A percentile compares a stretch with the other conserved stretches of the same genome.
phyloP scores from a whole-genome alignment of 345 rosid genomes.

The Dipteronia sinensis region DNA sequence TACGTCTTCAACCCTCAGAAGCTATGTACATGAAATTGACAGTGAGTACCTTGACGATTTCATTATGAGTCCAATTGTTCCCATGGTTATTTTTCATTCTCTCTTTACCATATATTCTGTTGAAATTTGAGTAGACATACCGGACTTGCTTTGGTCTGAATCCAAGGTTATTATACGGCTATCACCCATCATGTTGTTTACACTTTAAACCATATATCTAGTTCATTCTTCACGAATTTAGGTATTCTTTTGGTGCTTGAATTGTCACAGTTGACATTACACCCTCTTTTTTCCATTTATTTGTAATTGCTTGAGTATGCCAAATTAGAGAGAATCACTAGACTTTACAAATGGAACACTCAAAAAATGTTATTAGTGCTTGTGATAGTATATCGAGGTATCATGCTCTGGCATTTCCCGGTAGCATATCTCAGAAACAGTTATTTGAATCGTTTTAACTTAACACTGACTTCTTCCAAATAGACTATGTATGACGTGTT shows the following conservation, averaged over 20 bases:
- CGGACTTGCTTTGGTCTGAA: not conserved
- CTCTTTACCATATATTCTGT: not conserved
- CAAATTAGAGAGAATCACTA: conserved; percentile 12
- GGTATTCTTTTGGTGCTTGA: not conserved
- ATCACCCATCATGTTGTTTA: not conserved
- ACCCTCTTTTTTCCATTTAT: not conserved
- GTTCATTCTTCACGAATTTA: not conserved
- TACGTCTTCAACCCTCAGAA: conserved; percentile 95
- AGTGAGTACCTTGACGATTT: conserved; percentile 44
- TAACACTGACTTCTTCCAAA: not conserved
- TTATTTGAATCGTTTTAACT: not conserved
- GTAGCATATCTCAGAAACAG: not conserved
- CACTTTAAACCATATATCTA: not conserved
- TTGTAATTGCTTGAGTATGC: not conserved
- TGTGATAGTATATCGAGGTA: not conserved
- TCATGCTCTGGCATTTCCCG: not conserved
- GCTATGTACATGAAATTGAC: conserved; percentile 99
- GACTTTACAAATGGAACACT: not conserved
- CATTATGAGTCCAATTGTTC: not conserved
- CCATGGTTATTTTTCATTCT: not conserved
- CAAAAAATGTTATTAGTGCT: not conserved
- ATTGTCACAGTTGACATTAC: not conserved
- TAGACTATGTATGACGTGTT: not conserved
- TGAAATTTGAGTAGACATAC: conserved; percentile 4
- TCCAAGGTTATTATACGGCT: not conserved